These are phyloP conservation scores for Strobilomyces dryophilus DNA, from an alignment of 768 basidiomycete genomes.

Conservation along the genomic window DNA sequence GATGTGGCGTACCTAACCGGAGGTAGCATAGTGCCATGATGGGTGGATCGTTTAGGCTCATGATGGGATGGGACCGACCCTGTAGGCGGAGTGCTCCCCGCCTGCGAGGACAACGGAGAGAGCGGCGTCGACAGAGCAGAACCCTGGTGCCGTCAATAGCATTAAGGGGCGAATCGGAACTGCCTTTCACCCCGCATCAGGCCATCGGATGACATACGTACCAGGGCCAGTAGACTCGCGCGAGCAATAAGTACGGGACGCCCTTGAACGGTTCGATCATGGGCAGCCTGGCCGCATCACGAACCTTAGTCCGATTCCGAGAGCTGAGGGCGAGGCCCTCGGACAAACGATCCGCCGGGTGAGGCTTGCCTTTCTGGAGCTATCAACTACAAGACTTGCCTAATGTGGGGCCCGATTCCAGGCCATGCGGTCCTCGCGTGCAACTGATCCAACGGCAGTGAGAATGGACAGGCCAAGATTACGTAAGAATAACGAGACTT, in stretches of 20 bases:
- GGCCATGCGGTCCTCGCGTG: constrained; percentile 13
- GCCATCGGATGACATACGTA: not conserved
- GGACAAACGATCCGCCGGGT: not conserved
- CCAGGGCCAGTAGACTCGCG: constrained; percentile 11
- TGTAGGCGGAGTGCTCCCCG: no score
- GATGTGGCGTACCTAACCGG: not conserved
- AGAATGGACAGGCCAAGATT: not conserved
- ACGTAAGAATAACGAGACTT: constrained; percentile 3
- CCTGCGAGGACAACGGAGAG: no score
- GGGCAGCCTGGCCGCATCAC: constrained; percentile 1
- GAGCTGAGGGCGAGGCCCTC: not conserved
- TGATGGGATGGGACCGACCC: no score
- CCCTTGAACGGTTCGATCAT: not conserved
- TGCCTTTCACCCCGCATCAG: no score
- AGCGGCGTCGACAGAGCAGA: no score
- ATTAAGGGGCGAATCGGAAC: no score
- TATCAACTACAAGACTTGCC: constrained; percentile 10
- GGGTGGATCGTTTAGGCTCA: constrained; percentile 10
- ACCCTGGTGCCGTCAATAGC: no score
- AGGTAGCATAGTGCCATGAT: not conserved
- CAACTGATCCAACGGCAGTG: not conserved
- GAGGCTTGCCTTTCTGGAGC: not conserved
- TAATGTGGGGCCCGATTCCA: constrained; percentile 9
- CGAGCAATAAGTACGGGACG: not conserved
- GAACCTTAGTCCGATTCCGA: not conserved